Evolutionary conservation across 1,284 basidiomycete genomes (phyloP).

Genomic region (Blastosporella zonata): DNA sequence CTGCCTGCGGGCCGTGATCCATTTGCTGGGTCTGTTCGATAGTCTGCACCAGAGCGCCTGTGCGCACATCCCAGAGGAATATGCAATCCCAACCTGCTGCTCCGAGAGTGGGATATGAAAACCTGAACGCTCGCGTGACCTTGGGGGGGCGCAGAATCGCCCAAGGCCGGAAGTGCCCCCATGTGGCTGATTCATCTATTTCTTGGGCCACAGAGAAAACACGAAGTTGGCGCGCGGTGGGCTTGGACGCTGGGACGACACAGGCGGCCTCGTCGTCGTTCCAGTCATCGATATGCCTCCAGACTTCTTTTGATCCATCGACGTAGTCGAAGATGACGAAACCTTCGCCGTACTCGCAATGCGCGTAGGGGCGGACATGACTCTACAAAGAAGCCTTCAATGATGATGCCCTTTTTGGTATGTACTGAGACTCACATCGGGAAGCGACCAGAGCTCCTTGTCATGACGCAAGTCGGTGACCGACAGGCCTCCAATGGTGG

Average conservation of each 20-base stretch:
- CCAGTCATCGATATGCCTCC: constrained; percentile 43
- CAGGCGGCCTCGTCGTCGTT: constrained; percentile 20
- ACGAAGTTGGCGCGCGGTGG: constrained; percentile 35
- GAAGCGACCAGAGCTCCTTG: constrained; percentile 54
- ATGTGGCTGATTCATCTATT: constrained; percentile 7
- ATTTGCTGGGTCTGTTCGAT: constrained; percentile 10
- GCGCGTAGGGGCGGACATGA: constrained; percentile 57
- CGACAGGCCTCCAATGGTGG: constrained; percentile 46
- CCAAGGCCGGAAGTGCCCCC: constrained; percentile 59
- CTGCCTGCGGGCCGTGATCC: neutral
- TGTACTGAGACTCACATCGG: constrained; percentile 32
- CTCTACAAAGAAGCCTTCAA: constrained; percentile 30
- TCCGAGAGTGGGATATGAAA: constrained; percentile 64
- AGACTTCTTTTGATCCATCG: constrained; percentile 61
- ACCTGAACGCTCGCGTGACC: constrained; percentile 55
- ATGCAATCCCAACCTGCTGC: constrained; percentile 40
- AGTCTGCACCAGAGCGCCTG: constrained; percentile 24
- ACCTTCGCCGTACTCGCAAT: constrained; percentile 72
- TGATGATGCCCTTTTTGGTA: neutral
- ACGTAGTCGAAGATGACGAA: constrained; percentile 66
- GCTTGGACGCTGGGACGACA: constrained; percentile 27
- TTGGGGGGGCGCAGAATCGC: constrained; percentile 45
- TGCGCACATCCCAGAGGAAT: constrained; percentile 60
- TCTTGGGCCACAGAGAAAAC: constrained; percentile 15
- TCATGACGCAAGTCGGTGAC: constrained; percentile 53